Base-by-base conservation (phyloP, 345 rosid species). In the Populus pruinosa region DNA sequence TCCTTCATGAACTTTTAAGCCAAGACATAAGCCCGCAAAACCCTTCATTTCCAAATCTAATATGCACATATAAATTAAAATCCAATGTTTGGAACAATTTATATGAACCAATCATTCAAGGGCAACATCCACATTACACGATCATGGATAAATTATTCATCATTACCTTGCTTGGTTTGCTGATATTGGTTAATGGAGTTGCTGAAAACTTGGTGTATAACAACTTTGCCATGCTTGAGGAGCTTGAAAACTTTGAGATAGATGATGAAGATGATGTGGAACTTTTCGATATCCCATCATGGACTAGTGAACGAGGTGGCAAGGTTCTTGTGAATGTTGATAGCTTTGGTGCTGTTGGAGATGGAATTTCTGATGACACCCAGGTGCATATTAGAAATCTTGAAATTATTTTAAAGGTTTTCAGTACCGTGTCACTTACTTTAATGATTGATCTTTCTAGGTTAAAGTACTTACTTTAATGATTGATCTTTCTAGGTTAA, bases 321-420 rank as follows among this genome's bases (percentile, higher is more conserved):
- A 89, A 84, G 87, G 92, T 88, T 82, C 89, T 94, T 70, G 95
- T 96, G 77, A 94, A 96, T 79, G 97, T 96, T 29, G 97, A 96
- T 79, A 91, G 95, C 90, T 96, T 96, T 49, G 91, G 91, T 69
- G 97, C 98, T 43, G 90, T 68, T 78, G 99, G 97, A 85, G 89
- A 96, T 88, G 99, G 97, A 75, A 83, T 88, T 81, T 86, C 94
- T 72, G 98, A 96, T 85, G 98, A 96, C 79, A 92, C 98, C n/a
- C 79, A 91, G 99, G 99, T 95, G 47, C 63, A 72, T 73, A 81
- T 84, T 71, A 79, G 72, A 16, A 64, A 27, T 69, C 76, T 70
- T 67, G 13, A 5, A 88, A 72, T 14, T 18, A 50, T 14, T n/a
- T 56, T 11, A 5, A 17, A 17, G 3, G 13, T 39, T 74, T 70